A percentile compares a stretch with the other conserved stretches of the same genome.
Conservation (phyloP, 2,329 filamentous ascomycete genomes). For the Paecilomyces niveus region DNA sequence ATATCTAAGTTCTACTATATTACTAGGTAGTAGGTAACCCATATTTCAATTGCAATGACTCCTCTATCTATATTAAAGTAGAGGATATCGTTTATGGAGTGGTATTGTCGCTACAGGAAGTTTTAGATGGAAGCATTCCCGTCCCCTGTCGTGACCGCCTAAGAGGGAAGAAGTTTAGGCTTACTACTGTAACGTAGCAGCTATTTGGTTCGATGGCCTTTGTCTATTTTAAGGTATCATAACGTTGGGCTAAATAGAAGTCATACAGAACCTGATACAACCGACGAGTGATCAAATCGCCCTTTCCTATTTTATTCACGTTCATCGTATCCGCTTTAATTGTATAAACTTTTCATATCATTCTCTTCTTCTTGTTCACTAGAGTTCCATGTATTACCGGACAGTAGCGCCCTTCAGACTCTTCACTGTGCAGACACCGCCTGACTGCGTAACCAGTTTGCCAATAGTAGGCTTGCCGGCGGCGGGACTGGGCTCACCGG, state of each 20-base stretch:
- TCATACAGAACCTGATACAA: background rate
- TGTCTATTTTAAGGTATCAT: background rate
- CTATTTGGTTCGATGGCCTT: background rate
- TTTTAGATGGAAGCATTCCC: no score
- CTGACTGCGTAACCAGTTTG: conserved; percentile 65
- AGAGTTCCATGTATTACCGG: conserved; percentile 49
- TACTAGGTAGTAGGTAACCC: background rate
- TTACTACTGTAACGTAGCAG: background rate
- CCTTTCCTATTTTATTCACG: background rate
- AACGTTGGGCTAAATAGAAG: background rate
- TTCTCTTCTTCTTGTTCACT: background rate
- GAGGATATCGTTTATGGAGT: no score
- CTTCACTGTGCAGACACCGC: conserved; percentile 76
- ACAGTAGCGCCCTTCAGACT: conserved; percentile 74
- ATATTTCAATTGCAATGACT: no score
- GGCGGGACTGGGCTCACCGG: conserved; percentile 52
- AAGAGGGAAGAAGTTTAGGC: background rate
- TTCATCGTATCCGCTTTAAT: background rate
- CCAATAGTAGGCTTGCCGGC: conserved; percentile 46
- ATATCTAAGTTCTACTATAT: background rate
- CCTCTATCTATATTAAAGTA: no score
- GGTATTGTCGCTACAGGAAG: no score
- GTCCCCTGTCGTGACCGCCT: background rate
- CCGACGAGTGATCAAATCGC: background rate
- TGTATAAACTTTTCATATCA: background rate